A percentile compares a stretch with the other conserved stretches of the same genome.
phyloP scores from a whole-genome alignment of 371 early-diverging fungal species.

The Mycotypha africana region DNA sequence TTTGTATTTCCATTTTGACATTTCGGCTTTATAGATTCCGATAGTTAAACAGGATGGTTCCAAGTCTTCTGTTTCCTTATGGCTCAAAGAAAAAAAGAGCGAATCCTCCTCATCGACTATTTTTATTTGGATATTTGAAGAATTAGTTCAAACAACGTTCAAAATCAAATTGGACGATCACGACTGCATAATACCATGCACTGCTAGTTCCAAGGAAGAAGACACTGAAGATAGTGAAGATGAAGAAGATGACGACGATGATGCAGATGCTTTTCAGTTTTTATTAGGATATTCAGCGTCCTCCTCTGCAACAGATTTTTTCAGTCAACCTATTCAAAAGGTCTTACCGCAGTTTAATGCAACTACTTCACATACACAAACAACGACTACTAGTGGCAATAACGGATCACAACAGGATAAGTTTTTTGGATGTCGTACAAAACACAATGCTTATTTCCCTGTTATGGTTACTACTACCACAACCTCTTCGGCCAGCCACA shows the following conservation, averaged over 20 bases:
- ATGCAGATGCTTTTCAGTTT: too few species aligned
- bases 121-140: constrained; percentile 72
- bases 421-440: constrained; percentile 54
- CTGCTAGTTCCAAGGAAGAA: too few species aligned
- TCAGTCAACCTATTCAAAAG: constrained; percentile 13
- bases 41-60: constrained; percentile 53
- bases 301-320: too few species aligned
- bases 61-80: constrained; percentile 57
- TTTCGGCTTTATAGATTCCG: constrained; percentile 57
- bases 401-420: too few species aligned
- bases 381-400: too few species aligned
- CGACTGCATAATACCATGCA: too few species aligned
- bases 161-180: constrained; percentile 34
- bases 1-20: too few species aligned
- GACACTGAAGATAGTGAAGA: too few species aligned
- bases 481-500: too few species aligned
- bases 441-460: constrained; percentile 53
- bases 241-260: too few species aligned
- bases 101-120: constrained; percentile 42
- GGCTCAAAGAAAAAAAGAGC: constrained; percentile 61
- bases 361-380: too few species aligned
- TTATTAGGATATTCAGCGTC: too few species aligned
- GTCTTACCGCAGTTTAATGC: constrained; percentile 30
- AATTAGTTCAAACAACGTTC: constrained; percentile 53
- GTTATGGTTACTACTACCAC: constrained; percentile 39